Conservation (phyloP, 2,329 filamentous ascomycete genomes). For the Zasmidium angulare region DNA sequence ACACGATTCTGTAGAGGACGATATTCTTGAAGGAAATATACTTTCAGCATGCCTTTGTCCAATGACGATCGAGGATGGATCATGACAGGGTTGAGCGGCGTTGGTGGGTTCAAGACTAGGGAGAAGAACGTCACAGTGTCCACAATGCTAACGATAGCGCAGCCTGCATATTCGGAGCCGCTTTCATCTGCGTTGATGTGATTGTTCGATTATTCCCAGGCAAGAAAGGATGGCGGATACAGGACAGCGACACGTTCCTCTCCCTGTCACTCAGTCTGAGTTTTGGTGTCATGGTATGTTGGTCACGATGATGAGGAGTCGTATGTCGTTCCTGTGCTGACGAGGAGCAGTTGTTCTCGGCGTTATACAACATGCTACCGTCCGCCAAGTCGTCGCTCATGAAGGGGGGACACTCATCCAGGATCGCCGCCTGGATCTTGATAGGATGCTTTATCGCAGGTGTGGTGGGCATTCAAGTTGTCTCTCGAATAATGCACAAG, state of each 20-base stretch:
- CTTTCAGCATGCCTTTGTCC: constrained; percentile 51
- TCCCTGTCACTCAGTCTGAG: constrained; percentile 87
- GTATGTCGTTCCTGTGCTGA: constrained; percentile 18
- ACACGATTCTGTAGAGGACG: background rate
- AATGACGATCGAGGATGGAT: constrained; percentile 94
- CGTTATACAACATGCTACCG: constrained; percentile 89
- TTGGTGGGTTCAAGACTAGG: constrained; percentile 51
- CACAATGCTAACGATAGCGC: constrained; percentile 13
- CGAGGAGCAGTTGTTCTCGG: constrained; percentile 73
- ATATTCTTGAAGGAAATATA: background rate
- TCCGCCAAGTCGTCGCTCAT: constrained; percentile 77
- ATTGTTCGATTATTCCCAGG: constrained; percentile 71
- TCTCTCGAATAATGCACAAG: constrained; percentile 71
- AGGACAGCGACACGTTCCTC: constrained; percentile 85
- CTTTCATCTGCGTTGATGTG: constrained; percentile 83
- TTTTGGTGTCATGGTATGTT: constrained; percentile 88
- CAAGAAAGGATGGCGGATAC: constrained; percentile 76
- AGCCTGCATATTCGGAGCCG: constrained; percentile 68
- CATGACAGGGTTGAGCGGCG: constrained; percentile 78
- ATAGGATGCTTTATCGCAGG: constrained; percentile 70
- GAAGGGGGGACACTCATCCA: constrained; percentile 65
- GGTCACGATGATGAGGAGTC: background rate
- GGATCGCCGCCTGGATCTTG: constrained; percentile 66
- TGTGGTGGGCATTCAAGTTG: constrained; percentile 71
- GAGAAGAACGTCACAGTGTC: background rate